Evolutionary conservation across 179 eudicot species (phyloP).

Genomic region (Drosera spatulata): DNA sequence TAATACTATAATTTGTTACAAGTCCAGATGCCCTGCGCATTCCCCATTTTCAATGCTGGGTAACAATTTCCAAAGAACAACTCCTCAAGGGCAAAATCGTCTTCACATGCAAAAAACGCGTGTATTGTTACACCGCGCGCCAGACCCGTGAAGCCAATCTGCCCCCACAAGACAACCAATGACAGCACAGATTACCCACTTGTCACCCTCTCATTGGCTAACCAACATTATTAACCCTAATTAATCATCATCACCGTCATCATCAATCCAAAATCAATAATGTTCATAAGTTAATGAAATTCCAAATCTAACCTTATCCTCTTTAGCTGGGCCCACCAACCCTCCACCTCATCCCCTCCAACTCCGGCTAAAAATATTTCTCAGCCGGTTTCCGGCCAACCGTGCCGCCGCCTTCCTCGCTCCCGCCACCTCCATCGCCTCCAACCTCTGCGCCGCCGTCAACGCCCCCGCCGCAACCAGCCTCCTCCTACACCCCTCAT

Average conservation of each 20-base stretch:
- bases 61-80: too few relatives aligned
- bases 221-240: not conserved
- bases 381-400: constrained; percentile 42
- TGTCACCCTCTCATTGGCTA: not conserved
- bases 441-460: constrained; percentile 30
- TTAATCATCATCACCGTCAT: too few relatives aligned
- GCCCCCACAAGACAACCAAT: not conserved
- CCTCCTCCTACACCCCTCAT: constrained; percentile 43
- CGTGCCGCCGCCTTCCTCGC: constrained; percentile 53
- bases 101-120: not conserved
- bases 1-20: too few relatives aligned
- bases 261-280: too few relatives aligned
- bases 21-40: too few relatives aligned
- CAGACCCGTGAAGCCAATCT: not conserved
- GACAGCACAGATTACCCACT: not conserved
- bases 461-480: constrained; percentile 42
- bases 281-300: too few relatives aligned
- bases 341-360: constrained; percentile 43
- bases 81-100: not conserved
- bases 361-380: constrained; percentile 34
- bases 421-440: constrained; percentile 55
- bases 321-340: constrained; percentile 14
- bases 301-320: not conserved
- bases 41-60: too few relatives aligned
- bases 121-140: not conserved